phyloP scores from a whole-genome alignment of 2,329 filamentous ascomycete species.

The Ascochyta clinopodiicola region DNA sequence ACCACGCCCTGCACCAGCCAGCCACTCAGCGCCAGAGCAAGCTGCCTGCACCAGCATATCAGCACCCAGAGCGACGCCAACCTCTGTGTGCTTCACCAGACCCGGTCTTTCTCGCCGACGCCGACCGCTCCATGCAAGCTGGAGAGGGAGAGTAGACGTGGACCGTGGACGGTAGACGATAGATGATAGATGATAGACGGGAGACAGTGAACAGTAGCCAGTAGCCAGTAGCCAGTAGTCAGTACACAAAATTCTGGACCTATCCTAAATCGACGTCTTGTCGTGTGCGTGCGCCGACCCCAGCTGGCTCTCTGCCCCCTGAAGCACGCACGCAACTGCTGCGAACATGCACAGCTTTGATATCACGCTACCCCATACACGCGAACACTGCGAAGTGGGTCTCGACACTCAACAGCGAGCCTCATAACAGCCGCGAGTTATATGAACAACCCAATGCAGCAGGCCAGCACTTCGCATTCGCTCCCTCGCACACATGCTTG shows the following conservation, averaged over 20 bases:
- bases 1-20: conserved; percentile 1
- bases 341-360: conserved; percentile 10
- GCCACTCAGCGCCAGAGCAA: conserved; percentile 1
- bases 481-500: too few species aligned
- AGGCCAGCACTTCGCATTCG: too few species aligned
- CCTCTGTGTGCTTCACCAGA: neutral
- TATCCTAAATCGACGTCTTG: neutral
- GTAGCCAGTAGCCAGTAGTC: too few species aligned
- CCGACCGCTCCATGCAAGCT: neutral
- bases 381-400: neutral
- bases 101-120: neutral
- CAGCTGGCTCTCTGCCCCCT: conserved; percentile 16
- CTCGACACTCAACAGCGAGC: too few species aligned
- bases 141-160: too few species aligned
- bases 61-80: neutral
- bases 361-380: conserved; percentile 10
- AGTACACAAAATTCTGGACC: too few species aligned
- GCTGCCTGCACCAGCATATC: conserved; percentile 5
- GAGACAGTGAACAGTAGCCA: too few species aligned
- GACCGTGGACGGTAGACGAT: too few species aligned
- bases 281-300: neutral
- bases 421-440: too few species aligned
- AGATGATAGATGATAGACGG: too few species aligned
- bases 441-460: too few species aligned
- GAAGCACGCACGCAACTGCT: conserved; percentile 24